phyloP scores from a whole-genome alignment of 148 eudicot species.

The Pharnaceum exiguum region DNA sequence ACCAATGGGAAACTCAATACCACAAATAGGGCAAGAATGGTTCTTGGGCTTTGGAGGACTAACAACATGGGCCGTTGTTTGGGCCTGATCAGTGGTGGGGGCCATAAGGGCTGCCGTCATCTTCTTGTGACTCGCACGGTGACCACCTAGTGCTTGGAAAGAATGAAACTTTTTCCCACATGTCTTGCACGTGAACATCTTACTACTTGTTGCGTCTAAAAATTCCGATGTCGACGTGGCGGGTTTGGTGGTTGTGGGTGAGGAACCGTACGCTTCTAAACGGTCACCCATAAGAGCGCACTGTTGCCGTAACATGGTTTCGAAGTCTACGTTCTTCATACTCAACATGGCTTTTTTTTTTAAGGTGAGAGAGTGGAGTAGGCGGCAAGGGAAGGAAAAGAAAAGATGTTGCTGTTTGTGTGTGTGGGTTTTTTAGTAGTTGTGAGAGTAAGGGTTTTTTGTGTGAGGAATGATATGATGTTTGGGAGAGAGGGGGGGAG shows the following conservation, averaged over 20 bases:
- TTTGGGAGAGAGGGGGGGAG: neutral
- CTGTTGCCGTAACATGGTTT: no score
- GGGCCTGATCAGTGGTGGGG: neutral
- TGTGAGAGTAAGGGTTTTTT: neutral
- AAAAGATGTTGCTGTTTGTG: neutral
- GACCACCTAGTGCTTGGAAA: slow-evolving; percentile 70
- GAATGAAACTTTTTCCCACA: slow-evolving; percentile 42
- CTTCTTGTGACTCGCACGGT: slow-evolving; percentile 62
- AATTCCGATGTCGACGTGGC: no score
- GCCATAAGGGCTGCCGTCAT: slow-evolving; percentile 4
- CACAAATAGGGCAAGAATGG: slow-evolving; percentile 49
- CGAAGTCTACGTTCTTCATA: no score
- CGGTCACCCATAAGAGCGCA: neutral
- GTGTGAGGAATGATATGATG: neutral
- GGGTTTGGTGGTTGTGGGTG: neutral
- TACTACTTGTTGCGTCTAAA: no score
- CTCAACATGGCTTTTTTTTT: neutral
- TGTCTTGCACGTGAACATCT: slow-evolving; percentile 45
- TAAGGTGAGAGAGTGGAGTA: neutral
- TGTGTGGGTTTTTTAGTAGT: neutral
- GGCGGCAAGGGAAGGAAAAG: neutral
- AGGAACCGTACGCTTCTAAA: neutral
- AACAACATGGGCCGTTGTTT: slow-evolving; percentile 4
- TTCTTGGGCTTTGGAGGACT: slow-evolving; percentile 27
- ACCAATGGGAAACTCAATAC: slow-evolving; percentile 39